Percentiles rank a stretch among this genome's conserved stretches.
Conservation (phyloP, 1,284 basidiomycete genomes). For the Pholiota adiposa region DNA sequence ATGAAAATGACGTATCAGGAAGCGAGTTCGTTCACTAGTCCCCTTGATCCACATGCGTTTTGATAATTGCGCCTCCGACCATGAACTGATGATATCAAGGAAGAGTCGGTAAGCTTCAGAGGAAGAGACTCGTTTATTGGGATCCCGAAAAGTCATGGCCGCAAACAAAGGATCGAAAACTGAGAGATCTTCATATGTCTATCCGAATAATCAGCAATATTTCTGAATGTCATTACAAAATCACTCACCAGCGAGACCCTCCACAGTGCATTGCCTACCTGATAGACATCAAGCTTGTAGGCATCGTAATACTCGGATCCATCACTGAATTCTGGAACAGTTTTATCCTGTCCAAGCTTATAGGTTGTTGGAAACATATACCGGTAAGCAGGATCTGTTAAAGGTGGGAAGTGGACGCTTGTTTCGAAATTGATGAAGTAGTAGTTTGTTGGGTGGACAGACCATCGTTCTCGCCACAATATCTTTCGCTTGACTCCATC, state of each 20-base stretch:
- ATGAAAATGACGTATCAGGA: not conserved
- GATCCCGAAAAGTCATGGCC: not conserved
- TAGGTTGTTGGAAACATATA: not conserved
- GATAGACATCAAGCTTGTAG: constrained; percentile 11
- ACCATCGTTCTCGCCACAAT: not conserved
- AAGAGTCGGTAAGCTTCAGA: not conserved
- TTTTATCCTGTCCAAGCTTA: constrained; percentile 5
- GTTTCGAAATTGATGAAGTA: constrained; percentile 10
- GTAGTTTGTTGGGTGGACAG: constrained; percentile 1
- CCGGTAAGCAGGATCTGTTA: no score
- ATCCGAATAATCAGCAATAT: no score
- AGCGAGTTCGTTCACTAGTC: not conserved
- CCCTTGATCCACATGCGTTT: not conserved
- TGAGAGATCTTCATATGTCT: not conserved
- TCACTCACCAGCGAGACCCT: not conserved
- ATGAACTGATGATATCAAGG: not conserved
- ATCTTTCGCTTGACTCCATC: not conserved
- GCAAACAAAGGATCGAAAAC: not conserved
- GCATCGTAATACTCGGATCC: not conserved
- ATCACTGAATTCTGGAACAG: constrained; percentile 5
- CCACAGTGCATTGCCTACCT: not conserved
- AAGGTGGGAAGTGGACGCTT: not conserved
- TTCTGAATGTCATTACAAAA: no score
- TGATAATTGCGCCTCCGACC: not conserved
- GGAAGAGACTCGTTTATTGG: not conserved